Base-by-base conservation (phyloP, 805 yeast species). In the Saccharomyces kudriavzevii region DNA sequence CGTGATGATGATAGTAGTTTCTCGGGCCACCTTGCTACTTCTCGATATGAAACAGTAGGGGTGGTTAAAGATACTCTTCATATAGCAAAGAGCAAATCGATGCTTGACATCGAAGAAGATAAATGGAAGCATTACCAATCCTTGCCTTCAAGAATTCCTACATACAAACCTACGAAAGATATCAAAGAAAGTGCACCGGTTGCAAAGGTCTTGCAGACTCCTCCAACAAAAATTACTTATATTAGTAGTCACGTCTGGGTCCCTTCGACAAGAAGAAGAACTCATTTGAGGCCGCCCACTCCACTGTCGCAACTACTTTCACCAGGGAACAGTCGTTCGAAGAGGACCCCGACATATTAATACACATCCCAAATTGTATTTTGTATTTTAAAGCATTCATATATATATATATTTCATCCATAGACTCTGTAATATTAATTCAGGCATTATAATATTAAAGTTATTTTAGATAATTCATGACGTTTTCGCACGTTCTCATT, bases 281-380 rank as follows among this genome's bases (percentile, higher is more conserved):
- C 43, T 11, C 50, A 49, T 25, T 49, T 61, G 22, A 53, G 50
- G 45, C 57, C 55, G 20, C 67, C 69, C 2, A 65, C 67, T 10
- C 65, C 66, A 11, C 49, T 61, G 20, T 54, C 65, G n/a, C 54
- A 58, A 20, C 6, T 60, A 20, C 47, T 55, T 14, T 17, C 55
- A 17, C 54, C 56, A n/a, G 10, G 24, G 45, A 17, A 35, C 5
- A 24, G 24, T 3, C 43, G 43, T 13, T 35, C 24, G 10, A 10
- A 17, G 5, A 35, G 24, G 17, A 35, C 43, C 4, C 43, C 43
- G 1, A 17, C 43, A 2, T 35, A 17, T 6, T n/a, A 17, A 17
- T 17, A 8, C 10, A 17, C 10, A 17, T 10, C 3, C 4, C 11
- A 2, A 35, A 35, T 8, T 17, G 17, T 31, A 8, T 20, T 17